These are phyloP conservation scores for Tricholoma flavovirens DNA, from an alignment of 768 basidiomycete species.

Conservation along the genomic window DNA sequence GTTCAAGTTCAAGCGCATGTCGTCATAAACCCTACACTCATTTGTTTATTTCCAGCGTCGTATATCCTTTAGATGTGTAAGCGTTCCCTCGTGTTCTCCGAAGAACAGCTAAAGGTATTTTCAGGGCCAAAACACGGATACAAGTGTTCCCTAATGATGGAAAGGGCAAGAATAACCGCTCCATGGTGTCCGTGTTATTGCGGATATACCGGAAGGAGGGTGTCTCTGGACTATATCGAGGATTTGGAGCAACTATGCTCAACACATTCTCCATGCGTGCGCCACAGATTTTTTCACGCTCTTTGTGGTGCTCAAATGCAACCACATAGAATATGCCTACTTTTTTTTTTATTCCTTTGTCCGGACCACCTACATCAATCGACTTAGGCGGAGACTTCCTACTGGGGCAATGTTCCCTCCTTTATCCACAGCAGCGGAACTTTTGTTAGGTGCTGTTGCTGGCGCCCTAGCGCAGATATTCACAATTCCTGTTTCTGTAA, in stretches of 20 bases:
- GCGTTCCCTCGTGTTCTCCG: slow-evolving; percentile 22
- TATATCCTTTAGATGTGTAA: slow-evolving; percentile 94
- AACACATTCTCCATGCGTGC: slow-evolving; percentile 97
- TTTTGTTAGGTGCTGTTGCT: slow-evolving; percentile 84
- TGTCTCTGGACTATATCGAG: slow-evolving; percentile 76
- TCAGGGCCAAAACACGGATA: slow-evolving; percentile 89
- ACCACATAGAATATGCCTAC: slow-evolving; percentile 87
- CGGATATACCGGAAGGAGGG: slow-evolving; percentile 80
- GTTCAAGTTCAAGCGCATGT: slow-evolving; percentile 26
- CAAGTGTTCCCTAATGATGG: slow-evolving; percentile 61
- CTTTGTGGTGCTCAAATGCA: slow-evolving; percentile 2
- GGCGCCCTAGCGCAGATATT: slow-evolving; percentile 96
- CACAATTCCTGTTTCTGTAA: slow-evolving; percentile 96
- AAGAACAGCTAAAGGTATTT: slow-evolving; percentile 6
- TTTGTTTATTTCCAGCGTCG: slow-evolving; percentile 46
- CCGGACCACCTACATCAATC: slow-evolving; percentile 73
- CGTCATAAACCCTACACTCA: slow-evolving; percentile 1
- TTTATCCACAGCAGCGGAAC: slow-evolving; percentile 73
- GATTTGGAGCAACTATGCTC: slow-evolving; percentile 95
- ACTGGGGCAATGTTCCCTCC: slow-evolving; percentile 54
- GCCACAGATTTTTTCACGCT: slow-evolving; percentile 25
- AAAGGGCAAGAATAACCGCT: slow-evolving; percentile 46
- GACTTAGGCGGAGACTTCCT: slow-evolving; percentile 54
- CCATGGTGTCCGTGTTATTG: slow-evolving; percentile 60
- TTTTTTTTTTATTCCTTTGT: slow-evolving; percentile 99